phyloP scores from a whole-genome alignment of 2,329 filamentous ascomycete genomes.

The Apiospora malaysiana region DNA sequence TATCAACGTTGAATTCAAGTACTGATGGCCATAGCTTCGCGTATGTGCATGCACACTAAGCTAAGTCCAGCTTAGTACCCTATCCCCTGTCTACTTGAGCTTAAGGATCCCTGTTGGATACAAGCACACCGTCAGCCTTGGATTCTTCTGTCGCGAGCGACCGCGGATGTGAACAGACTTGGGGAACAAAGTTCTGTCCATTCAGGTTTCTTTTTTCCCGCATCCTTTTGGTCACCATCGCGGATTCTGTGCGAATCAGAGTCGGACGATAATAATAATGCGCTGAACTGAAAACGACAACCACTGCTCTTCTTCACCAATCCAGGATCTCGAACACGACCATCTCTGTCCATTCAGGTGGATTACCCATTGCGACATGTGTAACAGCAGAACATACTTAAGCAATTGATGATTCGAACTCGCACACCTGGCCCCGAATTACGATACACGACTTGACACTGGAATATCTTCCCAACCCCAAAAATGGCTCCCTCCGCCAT shows the following conservation, averaged over 20 bases:
- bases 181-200: constrained; percentile 10
- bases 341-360: neutral
- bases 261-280: neutral
- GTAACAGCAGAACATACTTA: neutral
- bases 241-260: neutral
- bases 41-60: neutral
- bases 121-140: constrained; percentile 9
- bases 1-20: too few species aligned
- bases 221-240: neutral
- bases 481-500: constrained; percentile 61
- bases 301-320: neutral
- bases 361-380: neutral
- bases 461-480: neutral
- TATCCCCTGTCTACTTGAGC: neutral
- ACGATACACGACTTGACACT: neutral
- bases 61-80: rapidly evolving
- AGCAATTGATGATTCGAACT: constrained; percentile 4
- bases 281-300: neutral
- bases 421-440: constrained; percentile 5
- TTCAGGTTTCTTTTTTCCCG: neutral
- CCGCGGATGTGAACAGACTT: constrained; percentile 3
- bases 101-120: neutral
- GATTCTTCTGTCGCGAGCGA: constrained; percentile 16
- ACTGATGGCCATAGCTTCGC: constrained; percentile 6
- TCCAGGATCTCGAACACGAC: neutral